Percentiles rank a stretch among this genome's conserved stretches.
phyloP scores from a whole-genome alignment of 2,329 filamentous ascomycete genomes.

The Hymenoscyphus fructigenus region DNA sequence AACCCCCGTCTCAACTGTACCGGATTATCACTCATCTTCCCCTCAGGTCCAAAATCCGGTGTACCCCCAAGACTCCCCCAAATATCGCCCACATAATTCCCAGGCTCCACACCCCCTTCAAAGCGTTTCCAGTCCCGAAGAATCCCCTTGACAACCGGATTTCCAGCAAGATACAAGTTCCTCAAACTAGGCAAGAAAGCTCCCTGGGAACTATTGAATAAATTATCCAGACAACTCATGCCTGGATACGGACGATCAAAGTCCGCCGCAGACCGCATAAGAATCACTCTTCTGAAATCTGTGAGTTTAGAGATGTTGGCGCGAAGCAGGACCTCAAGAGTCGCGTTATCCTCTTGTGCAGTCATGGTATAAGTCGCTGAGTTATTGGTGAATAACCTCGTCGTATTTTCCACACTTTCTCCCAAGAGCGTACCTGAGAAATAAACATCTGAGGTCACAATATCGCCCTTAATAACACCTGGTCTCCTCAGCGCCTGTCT shows the following conservation, averaged over 20 bases:
- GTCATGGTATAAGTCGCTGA: slow-evolving; percentile 66
- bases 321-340: slow-evolving; percentile 62
- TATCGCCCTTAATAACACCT: slow-evolving; percentile 61
- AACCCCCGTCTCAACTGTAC: background rate
- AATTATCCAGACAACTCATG: slow-evolving; percentile 55
- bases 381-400: slow-evolving; percentile 62
- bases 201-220: slow-evolving; percentile 58
- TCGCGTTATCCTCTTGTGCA: slow-evolving; percentile 70
- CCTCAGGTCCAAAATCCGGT: slow-evolving; percentile 60
- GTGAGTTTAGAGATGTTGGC: slow-evolving; percentile 54
- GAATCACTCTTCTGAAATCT: slow-evolving; percentile 64
- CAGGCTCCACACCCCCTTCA: slow-evolving; percentile 52
- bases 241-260: slow-evolving; percentile 66
- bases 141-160: slow-evolving; percentile 61
- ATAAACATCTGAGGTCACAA: slow-evolving; percentile 70
- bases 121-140: slow-evolving; percentile 60
- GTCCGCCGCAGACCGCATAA: slow-evolving; percentile 66
- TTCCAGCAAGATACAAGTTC: slow-evolving; percentile 65
- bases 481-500: slow-evolving; percentile 46
- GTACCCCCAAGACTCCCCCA: slow-evolving; percentile 65
- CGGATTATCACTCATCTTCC: slow-evolving; percentile 5
- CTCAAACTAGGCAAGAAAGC: slow-evolving; percentile 59
- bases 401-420: slow-evolving; percentile 63
- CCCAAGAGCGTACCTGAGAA: slow-evolving; percentile 60
- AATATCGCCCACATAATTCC: slow-evolving; percentile 70